Evolutionary conservation across 768 basidiomycete genomes (phyloP).

Genomic region (Hygrophorus russula): DNA sequence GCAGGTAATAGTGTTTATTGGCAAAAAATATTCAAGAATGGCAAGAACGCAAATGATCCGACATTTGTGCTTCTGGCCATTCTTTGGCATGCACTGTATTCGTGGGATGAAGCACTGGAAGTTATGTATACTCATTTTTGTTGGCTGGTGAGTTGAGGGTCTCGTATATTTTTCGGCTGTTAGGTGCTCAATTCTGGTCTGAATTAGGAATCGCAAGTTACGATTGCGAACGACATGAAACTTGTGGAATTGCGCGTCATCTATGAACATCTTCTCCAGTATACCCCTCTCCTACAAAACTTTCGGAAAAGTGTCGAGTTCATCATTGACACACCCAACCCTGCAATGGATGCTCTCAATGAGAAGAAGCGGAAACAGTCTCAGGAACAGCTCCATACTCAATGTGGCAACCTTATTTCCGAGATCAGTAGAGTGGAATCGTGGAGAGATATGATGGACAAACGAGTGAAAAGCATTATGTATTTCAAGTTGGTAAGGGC

Average conservation of each 20-base stretch:
- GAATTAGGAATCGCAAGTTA: conserved; percentile 33
- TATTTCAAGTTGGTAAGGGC: no score
- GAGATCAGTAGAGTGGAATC: conserved; percentile 40
- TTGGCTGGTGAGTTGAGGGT: no score
- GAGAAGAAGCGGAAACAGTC: conserved; percentile 10
- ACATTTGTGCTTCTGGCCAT: conserved; percentile 38
- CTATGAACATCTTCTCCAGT: conserved; percentile 47
- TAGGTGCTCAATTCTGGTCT: no score
- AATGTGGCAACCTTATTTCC: conserved; percentile 33
- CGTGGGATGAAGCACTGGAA: conserved; percentile 51
- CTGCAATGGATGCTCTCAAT: no score
- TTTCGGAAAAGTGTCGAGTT: conserved; percentile 43
- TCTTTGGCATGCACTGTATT: conserved; percentile 50
- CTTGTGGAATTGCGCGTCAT: conserved; percentile 43
- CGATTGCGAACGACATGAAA: conserved; percentile 25
- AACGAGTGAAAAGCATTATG: conserved; percentile 39
- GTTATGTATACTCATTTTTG: conserved; percentile 34
- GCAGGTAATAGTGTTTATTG: no score
- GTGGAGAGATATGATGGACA: conserved; percentile 28
- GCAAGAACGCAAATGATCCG: no score
- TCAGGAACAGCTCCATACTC: conserved; percentile 22
- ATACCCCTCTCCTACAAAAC: conserved; percentile 39
- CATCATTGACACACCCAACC: conserved; percentile 33
- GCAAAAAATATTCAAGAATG: conserved; percentile 29
- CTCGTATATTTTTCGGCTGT: no score